Conservation (phyloP, 139 green algal genomes). For the Volvox africanus region DNA sequence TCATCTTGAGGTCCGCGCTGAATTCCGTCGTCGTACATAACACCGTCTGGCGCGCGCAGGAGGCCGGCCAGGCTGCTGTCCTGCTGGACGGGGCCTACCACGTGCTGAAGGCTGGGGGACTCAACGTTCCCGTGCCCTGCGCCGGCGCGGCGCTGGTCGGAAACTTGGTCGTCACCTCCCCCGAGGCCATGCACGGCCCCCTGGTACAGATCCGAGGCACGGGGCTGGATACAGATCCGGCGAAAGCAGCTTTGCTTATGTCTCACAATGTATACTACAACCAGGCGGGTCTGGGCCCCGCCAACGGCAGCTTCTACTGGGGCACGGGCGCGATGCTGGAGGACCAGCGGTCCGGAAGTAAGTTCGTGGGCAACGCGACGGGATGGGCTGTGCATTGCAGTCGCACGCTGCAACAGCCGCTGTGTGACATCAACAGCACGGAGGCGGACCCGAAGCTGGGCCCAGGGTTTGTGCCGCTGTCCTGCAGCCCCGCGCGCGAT, state of each 20-base stretch:
- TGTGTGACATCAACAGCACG: neutral
- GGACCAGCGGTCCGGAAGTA: neutral
- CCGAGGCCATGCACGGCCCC: neutral
- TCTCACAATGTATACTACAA: slow-evolving; percentile 47
- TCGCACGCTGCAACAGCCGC: neutral
- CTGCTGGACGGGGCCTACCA: neutral
- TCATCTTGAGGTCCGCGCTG: neutral
- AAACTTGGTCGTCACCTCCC: neutral
- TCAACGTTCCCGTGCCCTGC: neutral
- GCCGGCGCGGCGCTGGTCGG: neutral
- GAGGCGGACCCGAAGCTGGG: slow-evolving; percentile 18
- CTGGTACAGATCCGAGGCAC: slow-evolving; percentile 23
- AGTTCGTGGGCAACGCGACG: slow-evolving; percentile 22
- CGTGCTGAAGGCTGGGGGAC: neutral
- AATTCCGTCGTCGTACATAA: slow-evolving; percentile 26
- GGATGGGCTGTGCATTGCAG: slow-evolving; percentile 3
- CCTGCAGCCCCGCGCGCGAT: slow-evolving; percentile 3
- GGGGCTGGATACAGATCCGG: neutral
- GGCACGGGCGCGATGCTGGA: slow-evolving; percentile 43
- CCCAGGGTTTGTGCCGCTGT: neutral
- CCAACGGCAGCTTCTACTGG: slow-evolving; percentile 23
- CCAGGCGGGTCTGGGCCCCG: neutral
- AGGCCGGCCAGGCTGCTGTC: neutral
- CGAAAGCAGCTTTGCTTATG: neutral
- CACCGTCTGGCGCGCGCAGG: slow-evolving; percentile 30